Percentiles rank a stretch among this genome's conserved stretches.
Conservation (phyloP, 1,284 basidiomycete genomes). For the Pseudozyma pruni region DNA sequence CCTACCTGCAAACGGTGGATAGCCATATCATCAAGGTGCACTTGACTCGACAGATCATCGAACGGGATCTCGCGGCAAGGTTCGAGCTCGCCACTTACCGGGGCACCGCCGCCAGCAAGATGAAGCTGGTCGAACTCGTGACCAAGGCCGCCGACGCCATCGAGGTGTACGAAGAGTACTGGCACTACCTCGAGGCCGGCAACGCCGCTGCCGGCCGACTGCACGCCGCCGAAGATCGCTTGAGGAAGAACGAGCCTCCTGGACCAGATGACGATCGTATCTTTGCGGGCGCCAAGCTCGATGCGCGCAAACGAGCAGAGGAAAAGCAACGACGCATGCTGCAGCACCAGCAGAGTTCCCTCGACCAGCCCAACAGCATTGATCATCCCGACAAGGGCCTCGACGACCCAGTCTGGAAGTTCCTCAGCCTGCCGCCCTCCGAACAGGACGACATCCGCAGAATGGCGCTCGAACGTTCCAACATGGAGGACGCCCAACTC, state of each 20-base stretch:
- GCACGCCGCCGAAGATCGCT: background rate
- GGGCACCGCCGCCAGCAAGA: constrained; percentile 1
- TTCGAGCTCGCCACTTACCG: constrained; percentile 17
- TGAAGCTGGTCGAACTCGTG: constrained; percentile 18
- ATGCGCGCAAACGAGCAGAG: background rate
- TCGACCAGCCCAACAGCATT: background rate
- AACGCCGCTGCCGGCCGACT: background rate
- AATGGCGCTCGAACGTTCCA: constrained; percentile 6
- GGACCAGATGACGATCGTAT: background rate
- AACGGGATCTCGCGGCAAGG: constrained; percentile 18
- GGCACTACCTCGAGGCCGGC: constrained; percentile 1
- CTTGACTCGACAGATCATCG: constrained; percentile 51
- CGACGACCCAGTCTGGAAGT: constrained; percentile 11
- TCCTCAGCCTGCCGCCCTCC: background rate
- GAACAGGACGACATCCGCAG: constrained; percentile 5
- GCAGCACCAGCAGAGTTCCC: background rate
- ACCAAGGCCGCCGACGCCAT: constrained; percentile 4
- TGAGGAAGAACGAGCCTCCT: background rate
- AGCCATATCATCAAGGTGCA: constrained; percentile 74
- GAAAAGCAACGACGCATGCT: background rate
- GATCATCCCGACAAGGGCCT: background rate
- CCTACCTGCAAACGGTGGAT: constrained; percentile 86
- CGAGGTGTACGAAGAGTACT: constrained; percentile 29
- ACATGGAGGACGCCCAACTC: constrained; percentile 19
- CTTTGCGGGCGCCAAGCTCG: background rate